Percentiles rank a stretch among this genome's conserved stretches.
Evolutionary conservation across 169 alveolate genomes (phyloP).

Genomic region (Theileria parva): DNA sequence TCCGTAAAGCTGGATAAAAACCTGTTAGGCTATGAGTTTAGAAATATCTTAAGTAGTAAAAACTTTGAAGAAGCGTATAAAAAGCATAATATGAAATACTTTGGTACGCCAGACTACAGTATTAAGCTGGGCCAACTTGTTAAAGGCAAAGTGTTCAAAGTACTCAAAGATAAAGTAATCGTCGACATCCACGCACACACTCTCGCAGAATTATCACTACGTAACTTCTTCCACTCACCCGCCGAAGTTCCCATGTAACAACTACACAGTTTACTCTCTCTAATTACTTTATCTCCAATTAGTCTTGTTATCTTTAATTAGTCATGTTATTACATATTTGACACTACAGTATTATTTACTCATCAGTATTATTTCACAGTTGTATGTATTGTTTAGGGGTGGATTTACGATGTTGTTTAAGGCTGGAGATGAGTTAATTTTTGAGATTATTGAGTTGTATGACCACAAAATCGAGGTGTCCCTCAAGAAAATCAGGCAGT

Average conservation of each 20-base stretch:
- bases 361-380: too few species aligned
- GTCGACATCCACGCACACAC: constrained; percentile 53
- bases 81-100: constrained; percentile 48
- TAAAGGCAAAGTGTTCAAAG: constrained; percentile 49
- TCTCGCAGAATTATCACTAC: constrained; percentile 29
- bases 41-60: constrained; percentile 30
- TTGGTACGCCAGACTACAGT: constrained; percentile 53
- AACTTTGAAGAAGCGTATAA: constrained; percentile 59
- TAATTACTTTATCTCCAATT: too few species aligned
- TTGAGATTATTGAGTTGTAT: constrained; percentile 44
- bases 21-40: constrained; percentile 55
- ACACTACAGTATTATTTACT: too few species aligned
- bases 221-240: constrained; percentile 28
- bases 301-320: too few species aligned
- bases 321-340: too few species aligned
- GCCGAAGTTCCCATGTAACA: constrained; percentile 52
- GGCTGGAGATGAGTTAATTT: constrained; percentile 52
- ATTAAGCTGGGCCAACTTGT: constrained; percentile 49
- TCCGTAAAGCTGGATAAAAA: constrained; percentile 12
- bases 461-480: constrained; percentile 48
- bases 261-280: too few species aligned
- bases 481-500: constrained; percentile 22
- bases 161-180: constrained; percentile 12
- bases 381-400: constrained; percentile 33
- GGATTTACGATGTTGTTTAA: constrained; percentile 40